A percentile compares a stretch with the other conserved stretches of the same genome.
These are phyloP conservation scores for Wolfiporia cocos DNA, from an alignment of 1,284 basidiomycete genomes.

Conservation along the genomic window DNA sequence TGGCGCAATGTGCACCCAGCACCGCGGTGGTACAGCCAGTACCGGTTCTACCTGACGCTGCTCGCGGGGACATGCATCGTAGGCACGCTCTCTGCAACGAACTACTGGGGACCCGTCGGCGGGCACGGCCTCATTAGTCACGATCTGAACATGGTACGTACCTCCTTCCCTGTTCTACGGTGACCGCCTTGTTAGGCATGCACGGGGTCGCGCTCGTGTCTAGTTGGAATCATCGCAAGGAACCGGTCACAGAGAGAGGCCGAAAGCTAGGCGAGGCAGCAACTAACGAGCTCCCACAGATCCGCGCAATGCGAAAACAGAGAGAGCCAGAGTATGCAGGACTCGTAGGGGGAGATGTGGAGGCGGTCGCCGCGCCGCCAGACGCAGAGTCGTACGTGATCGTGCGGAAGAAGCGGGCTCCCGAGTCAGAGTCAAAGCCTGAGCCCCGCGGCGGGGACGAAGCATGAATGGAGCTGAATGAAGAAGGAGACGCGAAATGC, in stretches of 20 bases:
- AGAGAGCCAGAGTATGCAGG: conserved; percentile 36
- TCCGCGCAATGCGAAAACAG: conserved; percentile 43
- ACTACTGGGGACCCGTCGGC: conserved; percentile 72
- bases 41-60: conserved; percentile 92
- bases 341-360: conserved; percentile 42
- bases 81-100: conserved; percentile 71
- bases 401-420: conserved; percentile 30
- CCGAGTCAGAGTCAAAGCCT: too few species aligned
- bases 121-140: conserved; percentile 62
- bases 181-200: background rate
- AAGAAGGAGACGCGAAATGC: background rate
- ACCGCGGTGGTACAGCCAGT: conserved; percentile 92
- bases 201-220: too few species aligned
- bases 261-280: too few species aligned
- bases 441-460: conserved; percentile 13
- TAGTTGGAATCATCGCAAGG: too few species aligned
- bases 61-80: conserved; percentile 89
- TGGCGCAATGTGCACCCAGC: conserved; percentile 37
- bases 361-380: conserved; percentile 38
- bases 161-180: background rate
- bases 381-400: conserved; percentile 41
- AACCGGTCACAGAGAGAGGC: too few species aligned
- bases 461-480: conserved; percentile 16
- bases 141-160: conserved; percentile 42
- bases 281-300: too few species aligned